Percentiles rank a stretch among this genome's conserved stretches.
phyloP scores from a whole-genome alignment of 805 yeast species.

The Debaryomyces prosopidis region DNA sequence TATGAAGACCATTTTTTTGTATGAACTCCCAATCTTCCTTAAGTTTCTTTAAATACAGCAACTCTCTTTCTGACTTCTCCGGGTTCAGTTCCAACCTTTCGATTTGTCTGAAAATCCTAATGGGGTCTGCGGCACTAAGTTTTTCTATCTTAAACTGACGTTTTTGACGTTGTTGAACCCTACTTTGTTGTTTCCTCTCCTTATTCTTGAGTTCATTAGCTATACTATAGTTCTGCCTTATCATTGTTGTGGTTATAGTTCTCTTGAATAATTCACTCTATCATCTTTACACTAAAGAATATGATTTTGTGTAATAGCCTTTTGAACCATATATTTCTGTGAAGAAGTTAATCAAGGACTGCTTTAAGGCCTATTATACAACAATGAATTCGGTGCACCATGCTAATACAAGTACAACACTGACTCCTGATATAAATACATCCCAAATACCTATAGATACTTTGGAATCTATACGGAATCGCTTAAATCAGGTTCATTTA shows the following conservation, averaged over 20 bases:
- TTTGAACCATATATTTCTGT: background rate
- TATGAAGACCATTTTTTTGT: constrained; percentile 32
- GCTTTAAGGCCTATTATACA: background rate
- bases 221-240: constrained; percentile 32
- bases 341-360: background rate
- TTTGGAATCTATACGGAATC: constrained; percentile 40
- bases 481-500: constrained; percentile 43
- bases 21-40: constrained; percentile 43
- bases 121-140: constrained; percentile 34
- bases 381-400: constrained; percentile 1
- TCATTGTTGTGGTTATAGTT: constrained; percentile 14
- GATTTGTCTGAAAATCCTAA: constrained; percentile 31
- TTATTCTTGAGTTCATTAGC: constrained; percentile 38
- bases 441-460: constrained; percentile 36
- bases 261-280: background rate
- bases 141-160: constrained; percentile 24
- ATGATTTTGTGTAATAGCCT: background rate
- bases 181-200: constrained; percentile 35
- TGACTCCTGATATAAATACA: constrained; percentile 10
- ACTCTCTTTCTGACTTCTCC: constrained; percentile 16
- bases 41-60: constrained; percentile 23
- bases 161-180: constrained; percentile 39
- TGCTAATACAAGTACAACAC: background rate
- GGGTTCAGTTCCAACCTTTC: constrained; percentile 22
- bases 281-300: background rate